Evolutionary conservation across 1,284 basidiomycete genomes (phyloP), one percentile per base, ranked within the genome.

Genomic region (Schizophyllum commune): DNA sequence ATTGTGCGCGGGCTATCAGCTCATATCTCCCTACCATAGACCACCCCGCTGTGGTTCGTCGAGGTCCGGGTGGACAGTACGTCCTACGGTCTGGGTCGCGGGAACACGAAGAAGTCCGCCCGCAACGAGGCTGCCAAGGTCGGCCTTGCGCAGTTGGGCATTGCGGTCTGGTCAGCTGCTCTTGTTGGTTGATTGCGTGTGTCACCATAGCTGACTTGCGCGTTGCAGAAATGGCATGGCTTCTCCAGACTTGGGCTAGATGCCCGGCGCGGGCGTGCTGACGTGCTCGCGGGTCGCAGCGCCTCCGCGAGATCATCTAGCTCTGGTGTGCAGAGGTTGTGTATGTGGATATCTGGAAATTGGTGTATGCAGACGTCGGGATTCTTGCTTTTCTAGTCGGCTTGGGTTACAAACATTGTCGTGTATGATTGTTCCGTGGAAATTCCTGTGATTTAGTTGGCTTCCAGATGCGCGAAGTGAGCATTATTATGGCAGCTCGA

Each of bases 51-150:
- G 63, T 91, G 89, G 89, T 76, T 73, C 61, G 88, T 83, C 56
- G 80, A 75, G 61, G 85, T 85, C 56, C 73, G 84, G 59, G 80
- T 91, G 58, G 79, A 85, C 58, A 82, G 81, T 1, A 74, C 82
- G 62, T 74, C 78, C 57, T 77, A 80, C 71, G 88, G 88, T 1
- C 69, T 69, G 15, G 89, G 89, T 0, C 77, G 74, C 60, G 89
- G 88, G 7, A 82, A 78, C 65, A 89, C 88, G 56, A 91, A 91
- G 80, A 89, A 87, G 70, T 80, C 81, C 1, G 89, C 89, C 1
- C 80, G 85, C 69, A 90, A 90, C 67, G 89, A 84, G 65, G 85
- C 85, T 2, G 85, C 85, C 32, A 86, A 83, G 68, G 74, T 79
- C 61, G 84, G 83, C 1, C 73, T 86, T 60, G 68, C 74, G 65